phyloP scores from a whole-genome alignment of 2,329 filamentous ascomycete genomes.

The Phialocephala sp. region DNA sequence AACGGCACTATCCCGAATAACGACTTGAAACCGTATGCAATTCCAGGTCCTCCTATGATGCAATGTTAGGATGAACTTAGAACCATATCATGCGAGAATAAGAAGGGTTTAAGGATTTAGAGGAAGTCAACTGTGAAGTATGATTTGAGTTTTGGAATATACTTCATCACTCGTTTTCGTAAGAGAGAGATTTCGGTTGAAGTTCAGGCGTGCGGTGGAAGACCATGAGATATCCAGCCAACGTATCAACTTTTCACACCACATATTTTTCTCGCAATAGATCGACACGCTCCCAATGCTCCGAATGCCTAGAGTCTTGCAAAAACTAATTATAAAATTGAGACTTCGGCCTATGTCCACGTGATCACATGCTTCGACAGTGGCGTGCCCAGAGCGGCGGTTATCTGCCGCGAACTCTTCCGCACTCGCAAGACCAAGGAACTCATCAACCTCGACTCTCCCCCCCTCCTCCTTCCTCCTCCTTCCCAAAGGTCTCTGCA shows the following conservation, averaged over 20 bases:
- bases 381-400: constrained; percentile 1
- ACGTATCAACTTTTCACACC: neutral
- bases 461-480: constrained; percentile 12
- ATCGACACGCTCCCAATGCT: no score
- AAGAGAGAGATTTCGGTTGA: no score
- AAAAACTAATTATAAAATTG: neutral
- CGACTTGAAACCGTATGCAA: constrained; percentile 50
- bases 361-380: neutral
- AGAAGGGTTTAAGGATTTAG: no score
- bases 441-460: constrained; percentile 1
- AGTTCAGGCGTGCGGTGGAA: no score
- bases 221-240: neutral
- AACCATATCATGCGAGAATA: neutral
- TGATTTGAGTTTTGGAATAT: no score
- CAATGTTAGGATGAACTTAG: constrained; percentile 31
- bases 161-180: no score
- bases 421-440: constrained; percentile 13
- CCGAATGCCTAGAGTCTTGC: no score
- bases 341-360: neutral
- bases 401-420: neutral
- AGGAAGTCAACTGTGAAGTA: no score
- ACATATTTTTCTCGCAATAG: no score
- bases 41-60: constrained; percentile 48
- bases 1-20: constrained; percentile 46
- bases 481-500: constrained; percentile 20